These are phyloP conservation scores for Trichophyton verrucosum DNA, from an alignment of 2,329 filamentous ascomycete species.

Conservation along the genomic window DNA sequence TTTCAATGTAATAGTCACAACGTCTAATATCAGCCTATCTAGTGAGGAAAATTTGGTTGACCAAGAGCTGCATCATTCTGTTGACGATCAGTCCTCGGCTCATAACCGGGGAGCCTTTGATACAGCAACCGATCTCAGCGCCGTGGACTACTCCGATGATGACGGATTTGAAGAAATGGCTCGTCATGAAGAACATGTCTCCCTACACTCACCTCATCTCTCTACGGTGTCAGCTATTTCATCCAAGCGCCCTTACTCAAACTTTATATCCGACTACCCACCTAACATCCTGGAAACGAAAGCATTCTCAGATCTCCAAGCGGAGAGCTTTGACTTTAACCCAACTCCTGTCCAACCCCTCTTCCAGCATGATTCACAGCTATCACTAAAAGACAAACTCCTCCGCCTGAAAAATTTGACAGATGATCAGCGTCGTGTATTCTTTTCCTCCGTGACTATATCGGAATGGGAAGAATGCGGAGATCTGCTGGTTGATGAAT, in stretches of 20 bases:
- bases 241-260: conserved; percentile 19
- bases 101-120: conserved; percentile 13
- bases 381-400: conserved; percentile 26
- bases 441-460: conserved; percentile 42
- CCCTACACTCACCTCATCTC: conserved; percentile 15
- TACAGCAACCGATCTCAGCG: conserved; percentile 13
- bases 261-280: conserved; percentile 38
- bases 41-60: not conserved
- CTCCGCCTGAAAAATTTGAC: conserved; percentile 26
- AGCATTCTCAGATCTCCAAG: conserved; percentile 37
- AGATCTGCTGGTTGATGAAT: conserved; percentile 47
- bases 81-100: not conserved
- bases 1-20: not conserved
- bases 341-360: conserved; percentile 21
- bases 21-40: not conserved
- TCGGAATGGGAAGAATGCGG: conserved; percentile 51
- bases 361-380: conserved; percentile 15
- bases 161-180: not conserved
- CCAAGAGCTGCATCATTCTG: not conserved
- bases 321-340: conserved; percentile 38
- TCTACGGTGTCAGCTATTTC: conserved; percentile 19
- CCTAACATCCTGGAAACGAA: conserved; percentile 33
- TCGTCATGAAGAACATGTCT: conserved; percentile 6
- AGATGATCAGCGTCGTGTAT: conserved; percentile 32
- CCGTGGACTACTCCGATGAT: conserved; percentile 12